phyloP scores from a whole-genome alignment of 345 rosid species.

The Schrenkiella parvula region DNA sequence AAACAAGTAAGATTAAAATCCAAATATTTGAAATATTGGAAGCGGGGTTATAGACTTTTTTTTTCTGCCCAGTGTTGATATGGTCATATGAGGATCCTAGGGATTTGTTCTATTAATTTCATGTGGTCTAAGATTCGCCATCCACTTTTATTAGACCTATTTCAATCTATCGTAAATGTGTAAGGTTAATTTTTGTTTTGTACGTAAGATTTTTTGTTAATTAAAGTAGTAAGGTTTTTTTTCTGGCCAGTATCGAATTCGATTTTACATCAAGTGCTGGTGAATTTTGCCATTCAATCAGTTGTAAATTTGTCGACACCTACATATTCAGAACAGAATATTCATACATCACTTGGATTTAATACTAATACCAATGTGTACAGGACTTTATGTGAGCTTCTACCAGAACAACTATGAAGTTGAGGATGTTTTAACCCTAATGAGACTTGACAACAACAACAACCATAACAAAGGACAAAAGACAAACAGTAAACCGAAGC shows the following conservation, averaged over 20 bases:
- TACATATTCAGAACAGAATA: background rate
- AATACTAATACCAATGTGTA: too few species aligned
- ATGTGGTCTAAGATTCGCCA: constrained; percentile 30
- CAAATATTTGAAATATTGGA: constrained; percentile 18
- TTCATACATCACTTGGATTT: background rate
- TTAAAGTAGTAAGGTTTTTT: background rate
- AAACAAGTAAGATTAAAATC: background rate
- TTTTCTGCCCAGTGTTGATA: constrained; percentile 2
- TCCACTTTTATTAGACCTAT: background rate
- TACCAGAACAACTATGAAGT: background rate
- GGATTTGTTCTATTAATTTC: constrained; percentile 5
- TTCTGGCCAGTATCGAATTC: too few species aligned
- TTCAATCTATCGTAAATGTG: background rate
- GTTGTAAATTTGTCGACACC: background rate
- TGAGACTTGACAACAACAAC: background rate
- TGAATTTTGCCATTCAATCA: background rate
- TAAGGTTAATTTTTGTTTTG: too few species aligned
- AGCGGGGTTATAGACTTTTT: constrained; percentile 12
- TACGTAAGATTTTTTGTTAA: background rate
- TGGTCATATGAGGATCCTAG: constrained; percentile 3
- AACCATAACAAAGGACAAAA: background rate
- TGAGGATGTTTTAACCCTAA: background rate
- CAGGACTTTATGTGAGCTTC: background rate
- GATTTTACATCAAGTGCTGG: background rate
- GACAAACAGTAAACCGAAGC: too few species aligned